A percentile compares a stretch with the other conserved stretches of the same genome.
Evolutionary conservation across 1,284 basidiomycete species (phyloP).

Genomic region (Naganishia sp.): DNA sequence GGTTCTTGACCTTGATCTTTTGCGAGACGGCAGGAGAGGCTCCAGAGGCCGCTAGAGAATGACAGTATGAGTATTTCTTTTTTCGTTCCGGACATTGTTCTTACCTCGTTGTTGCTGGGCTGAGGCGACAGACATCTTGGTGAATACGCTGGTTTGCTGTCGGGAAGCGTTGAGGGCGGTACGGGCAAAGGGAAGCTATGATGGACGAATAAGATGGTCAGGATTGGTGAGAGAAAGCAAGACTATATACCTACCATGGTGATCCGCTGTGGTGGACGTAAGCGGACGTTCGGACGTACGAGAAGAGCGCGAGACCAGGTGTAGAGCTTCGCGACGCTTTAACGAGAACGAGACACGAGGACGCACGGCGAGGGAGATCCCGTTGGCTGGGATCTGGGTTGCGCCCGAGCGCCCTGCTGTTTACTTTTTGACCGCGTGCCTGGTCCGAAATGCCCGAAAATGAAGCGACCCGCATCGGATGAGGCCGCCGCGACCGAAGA

Average conservation of each 20-base stretch:
- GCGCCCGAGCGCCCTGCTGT: not conserved
- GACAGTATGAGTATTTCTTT: too few species aligned
- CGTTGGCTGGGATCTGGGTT: not conserved
- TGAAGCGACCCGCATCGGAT: not conserved
- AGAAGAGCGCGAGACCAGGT: not conserved
- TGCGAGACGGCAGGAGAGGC: conserved; percentile 17
- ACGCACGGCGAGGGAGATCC: conserved; percentile 12
- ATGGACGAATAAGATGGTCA: too few species aligned
- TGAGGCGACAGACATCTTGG: conserved; percentile 23
- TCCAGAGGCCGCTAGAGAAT: not conserved
- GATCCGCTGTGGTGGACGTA: conserved; percentile 10
- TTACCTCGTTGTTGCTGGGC: conserved; percentile 21
- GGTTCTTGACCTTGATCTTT: conserved; percentile 74
- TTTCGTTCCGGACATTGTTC: not conserved
- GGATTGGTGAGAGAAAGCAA: not conserved
- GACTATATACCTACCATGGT: conserved; percentile 26
- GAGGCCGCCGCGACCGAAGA: not conserved
- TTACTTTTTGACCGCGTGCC: too few species aligned
- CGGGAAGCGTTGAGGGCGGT: conserved; percentile 26
- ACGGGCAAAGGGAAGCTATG: conserved; percentile 22
- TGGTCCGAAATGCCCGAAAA: too few species aligned
- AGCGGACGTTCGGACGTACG: conserved; percentile 27
- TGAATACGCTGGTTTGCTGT: conserved; percentile 28
- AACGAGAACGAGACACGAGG: not conserved
- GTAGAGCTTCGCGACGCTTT: conserved; percentile 4